Percentiles rank a stretch among this genome's conserved stretches.
Conservation (phyloP, 306 rosid genomes). For the Vicia sativa region DNA sequence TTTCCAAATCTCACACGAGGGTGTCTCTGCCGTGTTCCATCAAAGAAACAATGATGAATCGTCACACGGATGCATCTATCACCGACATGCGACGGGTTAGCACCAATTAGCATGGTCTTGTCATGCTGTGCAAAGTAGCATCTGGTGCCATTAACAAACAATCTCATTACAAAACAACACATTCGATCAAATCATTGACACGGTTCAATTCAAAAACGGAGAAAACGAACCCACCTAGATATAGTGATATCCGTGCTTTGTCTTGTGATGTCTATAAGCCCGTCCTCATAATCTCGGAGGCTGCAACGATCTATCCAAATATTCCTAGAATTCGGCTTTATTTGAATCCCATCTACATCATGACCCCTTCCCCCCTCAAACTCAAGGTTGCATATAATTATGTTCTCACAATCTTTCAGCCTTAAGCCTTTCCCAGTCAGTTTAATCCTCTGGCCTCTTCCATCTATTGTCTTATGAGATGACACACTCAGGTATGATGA, state of each 20-base stretch:
- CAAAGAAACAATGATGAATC: slow-evolving; percentile 95
- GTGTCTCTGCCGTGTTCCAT: slow-evolving; percentile 86
- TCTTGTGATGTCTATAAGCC: slow-evolving; percentile 87
- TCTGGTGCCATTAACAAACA: slow-evolving; percentile 49
- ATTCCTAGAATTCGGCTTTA: slow-evolving; percentile 84
- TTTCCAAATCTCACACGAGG: slow-evolving; percentile 87
- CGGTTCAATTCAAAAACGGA: slow-evolving; percentile 15
- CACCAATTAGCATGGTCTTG: slow-evolving; percentile 94
- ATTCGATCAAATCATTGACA: slow-evolving; percentile 10
- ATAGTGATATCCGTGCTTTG: slow-evolving; percentile 88
- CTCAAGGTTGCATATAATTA: slow-evolving; percentile 89
- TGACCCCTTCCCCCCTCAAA: slow-evolving; percentile 97
- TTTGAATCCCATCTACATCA: slow-evolving; percentile 94
- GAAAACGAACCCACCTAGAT: slow-evolving; percentile 65
- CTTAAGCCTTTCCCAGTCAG: slow-evolving; percentile 86
- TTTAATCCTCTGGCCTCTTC: slow-evolving; percentile 79
- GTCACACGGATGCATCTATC: slow-evolving; percentile 92
- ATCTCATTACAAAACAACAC: slow-evolving; percentile 24
- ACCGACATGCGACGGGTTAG: slow-evolving; percentile 73
- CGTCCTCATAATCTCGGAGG: slow-evolving; percentile 88
- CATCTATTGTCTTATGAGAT: slow-evolving; percentile 83
- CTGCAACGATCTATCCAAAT: slow-evolving; percentile 96
- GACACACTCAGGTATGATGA: slow-evolving; percentile 70
- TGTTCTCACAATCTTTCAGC: slow-evolving; percentile 89
- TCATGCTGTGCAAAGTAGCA: slow-evolving; percentile 83